Base-by-base conservation (phyloP, 177 flowering plant species). In the Tripterygium wilfordii region DNA sequence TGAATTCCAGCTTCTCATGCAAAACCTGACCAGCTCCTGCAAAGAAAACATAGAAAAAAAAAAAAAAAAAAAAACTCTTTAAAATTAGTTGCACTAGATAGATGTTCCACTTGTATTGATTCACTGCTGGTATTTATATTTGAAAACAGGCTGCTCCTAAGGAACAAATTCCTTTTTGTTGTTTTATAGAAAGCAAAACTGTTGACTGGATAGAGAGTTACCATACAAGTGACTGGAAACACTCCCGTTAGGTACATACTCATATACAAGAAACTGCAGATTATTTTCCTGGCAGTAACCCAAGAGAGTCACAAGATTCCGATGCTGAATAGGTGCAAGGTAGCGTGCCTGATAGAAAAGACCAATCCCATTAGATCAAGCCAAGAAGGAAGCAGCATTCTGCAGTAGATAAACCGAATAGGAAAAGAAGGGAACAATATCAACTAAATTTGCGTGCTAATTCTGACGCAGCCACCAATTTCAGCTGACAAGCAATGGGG, bases 181-280 rank as follows among this genome's bases (percentile, higher is more conserved):
- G n/a, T n/a, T n/a, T n/a, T n/a, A n/a, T n/a, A 50, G 9, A 30
- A 31, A 44, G 21, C 17, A 15, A 36, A 49, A 37, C 35, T 20
- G 18, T 16, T 15, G 24, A 36, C 21, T 37, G 48, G 48, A 53
- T 10, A 50, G 67, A 44, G 26, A 47, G 38, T 70, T 79, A 90
- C 97, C 96, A 61, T 80, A 84, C 66, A 90, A 55, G 72, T 86
- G 88, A 63, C 71, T 72, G 41, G 95, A 84, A 65, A 90, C 81
- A 64, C 97, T 90, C 58, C 94, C 97, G 66, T 75, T 86, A n/a
- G 85, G 88, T 56, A 86, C 54, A 60, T 86, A 77, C 65, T 90
- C 97, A 40, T 84, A 84, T 27, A 86, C 53, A 54, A 90, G 90
- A 66, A 84, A 70, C 75, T 90, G 97, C 27, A 58, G 75, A 56